phyloP scores from a whole-genome alignment of 2,329 filamentous ascomycete genomes.

The Botryotinia convoluta region DNA sequence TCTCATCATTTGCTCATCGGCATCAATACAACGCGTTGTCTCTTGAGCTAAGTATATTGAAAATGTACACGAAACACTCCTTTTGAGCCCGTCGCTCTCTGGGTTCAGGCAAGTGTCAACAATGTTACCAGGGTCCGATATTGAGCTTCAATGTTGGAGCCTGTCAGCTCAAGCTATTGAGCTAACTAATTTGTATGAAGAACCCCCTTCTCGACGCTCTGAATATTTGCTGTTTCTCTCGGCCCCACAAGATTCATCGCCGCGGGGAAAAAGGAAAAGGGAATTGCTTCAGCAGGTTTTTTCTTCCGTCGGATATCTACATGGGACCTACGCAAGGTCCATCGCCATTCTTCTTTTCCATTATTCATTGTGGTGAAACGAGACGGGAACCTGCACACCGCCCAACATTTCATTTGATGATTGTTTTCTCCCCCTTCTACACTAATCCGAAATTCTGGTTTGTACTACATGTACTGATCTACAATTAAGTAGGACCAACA shows the following conservation, averaged over 20 bases:
- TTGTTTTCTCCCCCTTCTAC: background rate
- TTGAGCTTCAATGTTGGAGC: background rate
- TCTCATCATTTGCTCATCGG: slow-evolving; percentile 17
- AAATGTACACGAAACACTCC: background rate
- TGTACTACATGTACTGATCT: slow-evolving; percentile 18
- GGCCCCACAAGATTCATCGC: slow-evolving; percentile 18
- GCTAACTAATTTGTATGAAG: background rate
- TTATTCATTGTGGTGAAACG: slow-evolving; percentile 18
- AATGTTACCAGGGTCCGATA: background rate
- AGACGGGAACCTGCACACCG: slow-evolving; percentile 24
- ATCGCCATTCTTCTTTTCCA: slow-evolving; percentile 13
- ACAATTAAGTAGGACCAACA: slow-evolving; percentile 1
- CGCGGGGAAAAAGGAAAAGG: slow-evolving; percentile 16
- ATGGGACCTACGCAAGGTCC: slow-evolving; percentile 16
- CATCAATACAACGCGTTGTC: background rate
- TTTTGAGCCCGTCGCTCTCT: background rate
- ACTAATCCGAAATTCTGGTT: slow-evolving; percentile 17
- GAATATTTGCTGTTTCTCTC: background rate
- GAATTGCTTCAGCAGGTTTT: slow-evolving; percentile 18
- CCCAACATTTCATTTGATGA: slow-evolving; percentile 11
- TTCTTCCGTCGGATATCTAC: slow-evolving; percentile 21
- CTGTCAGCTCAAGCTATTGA: background rate
- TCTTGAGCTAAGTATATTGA: background rate
- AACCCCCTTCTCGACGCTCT: background rate
- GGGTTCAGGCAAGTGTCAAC: slow-evolving; percentile 4